Base-by-base conservation (phyloP, 148 eudicot species). In the Vaccinium macrocarpon region DNA sequence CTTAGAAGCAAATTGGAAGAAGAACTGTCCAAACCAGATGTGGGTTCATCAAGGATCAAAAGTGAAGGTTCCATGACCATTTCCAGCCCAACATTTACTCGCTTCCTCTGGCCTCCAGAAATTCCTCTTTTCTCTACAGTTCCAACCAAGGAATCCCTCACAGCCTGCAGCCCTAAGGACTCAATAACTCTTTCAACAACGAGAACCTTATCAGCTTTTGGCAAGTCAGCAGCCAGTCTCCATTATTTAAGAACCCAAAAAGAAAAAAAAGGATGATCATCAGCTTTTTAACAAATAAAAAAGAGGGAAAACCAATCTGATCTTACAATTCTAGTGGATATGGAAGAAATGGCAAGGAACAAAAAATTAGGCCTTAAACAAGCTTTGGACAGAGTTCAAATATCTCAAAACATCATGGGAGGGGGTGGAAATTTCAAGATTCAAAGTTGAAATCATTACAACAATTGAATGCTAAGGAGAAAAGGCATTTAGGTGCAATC, bases 31-130 rank as follows among this genome's bases (percentile, higher is more conserved):
- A 96, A 91, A 29, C 99, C 99, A 75, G 98, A 94, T n/a, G 99
- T 96, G 8, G 99, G 98, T 88, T 96, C 99, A 87, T 96, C 99
- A 87, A 93, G 90, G 79, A 94, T 95, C 88, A 95, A 90, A 27
- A 95, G 84, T 49, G 96, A 95, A 79, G 98, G 97, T 87, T 95
- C 98, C 98, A 95, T 95, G 52, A 95, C 98, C 98, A 95, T 92
- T 89, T 95, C 97, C 27, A 95, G 85, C 14, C 98, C 98, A 46
- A 95, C 98, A 88, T 95, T 95, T 38, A 95, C 98, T 82, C 97
- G 87, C 90, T 95, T 95, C 83, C 94, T 91, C 87, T 95, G 98
- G 35, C 97, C 98, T 84, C 98, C 98, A 61, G 98, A 95, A 21
- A 95, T 95, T 73, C 98, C 98, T 83, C 98, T 90, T 84, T 92